Evolutionary conservation across 1,139 yeast genomes (phyloP).

Genomic region (Kodamaea arcana): DNA sequence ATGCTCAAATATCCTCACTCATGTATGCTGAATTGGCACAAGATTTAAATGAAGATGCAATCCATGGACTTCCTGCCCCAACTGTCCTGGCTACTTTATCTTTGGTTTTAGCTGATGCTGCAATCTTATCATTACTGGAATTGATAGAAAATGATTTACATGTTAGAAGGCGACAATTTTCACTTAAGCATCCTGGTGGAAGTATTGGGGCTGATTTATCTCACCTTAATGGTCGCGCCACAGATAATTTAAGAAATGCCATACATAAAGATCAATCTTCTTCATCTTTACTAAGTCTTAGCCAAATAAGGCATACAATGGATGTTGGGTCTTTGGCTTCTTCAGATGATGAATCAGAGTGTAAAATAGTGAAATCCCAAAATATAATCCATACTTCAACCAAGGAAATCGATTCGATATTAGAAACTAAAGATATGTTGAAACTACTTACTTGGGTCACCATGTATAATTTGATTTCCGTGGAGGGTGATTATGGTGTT

Average conservation of each 20-base stretch:
- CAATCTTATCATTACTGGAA: slow-evolving; percentile 69
- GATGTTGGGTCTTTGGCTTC: slow-evolving; percentile 16
- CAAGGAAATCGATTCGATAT: slow-evolving; percentile 6
- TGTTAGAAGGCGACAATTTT: slow-evolving; percentile 54
- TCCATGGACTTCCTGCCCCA: slow-evolving; percentile 88
- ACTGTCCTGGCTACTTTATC: slow-evolving; percentile 80
- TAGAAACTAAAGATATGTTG: slow-evolving; percentile 14
- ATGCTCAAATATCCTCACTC: slow-evolving; percentile 46
- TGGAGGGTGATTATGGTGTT: slow-evolving; percentile 10
- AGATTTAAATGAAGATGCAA: slow-evolving; percentile 51
- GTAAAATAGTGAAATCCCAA: slow-evolving; percentile 7
- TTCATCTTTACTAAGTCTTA: slow-evolving; percentile 29
- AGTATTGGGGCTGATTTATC: slow-evolving; percentile 65
- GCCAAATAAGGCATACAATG: slow-evolving; percentile 20
- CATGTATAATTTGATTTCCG: slow-evolving; percentile 25
- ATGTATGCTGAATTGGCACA: slow-evolving; percentile 62
- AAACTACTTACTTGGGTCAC: slow-evolving; percentile 28
- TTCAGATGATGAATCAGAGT: slow-evolving; percentile 21
- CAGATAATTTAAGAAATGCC: too few relatives aligned
- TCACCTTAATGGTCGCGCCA: slow-evolving; percentile 32
- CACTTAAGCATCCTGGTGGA: slow-evolving; percentile 84
- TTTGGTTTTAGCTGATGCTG: slow-evolving; percentile 74
- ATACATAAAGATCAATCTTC: slow-evolving; percentile 13
- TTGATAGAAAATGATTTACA: slow-evolving; percentile 54
- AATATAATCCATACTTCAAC: slow-evolving; percentile 8